phyloP scores from a whole-genome alignment of 352 stramenopile genomes.

The Phytophthora colocasiae region DNA sequence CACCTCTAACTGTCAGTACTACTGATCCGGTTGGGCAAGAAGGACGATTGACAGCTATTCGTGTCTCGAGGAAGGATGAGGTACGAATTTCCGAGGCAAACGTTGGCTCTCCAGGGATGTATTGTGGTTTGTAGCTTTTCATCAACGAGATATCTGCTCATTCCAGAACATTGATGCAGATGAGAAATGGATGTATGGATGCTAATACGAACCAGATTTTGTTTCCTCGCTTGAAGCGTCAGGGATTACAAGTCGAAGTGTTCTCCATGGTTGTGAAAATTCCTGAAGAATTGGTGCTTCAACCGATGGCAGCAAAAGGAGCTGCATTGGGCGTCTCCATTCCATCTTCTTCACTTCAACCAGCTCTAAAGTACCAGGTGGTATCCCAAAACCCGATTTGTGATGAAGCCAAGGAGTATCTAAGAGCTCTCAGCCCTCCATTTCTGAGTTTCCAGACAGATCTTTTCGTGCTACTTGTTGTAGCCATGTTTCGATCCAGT shows the following conservation, averaged over 20 bases:
- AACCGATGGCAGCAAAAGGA: conserved; percentile 33
- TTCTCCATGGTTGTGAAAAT: conserved; percentile 45
- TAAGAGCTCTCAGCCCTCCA: conserved; percentile 4
- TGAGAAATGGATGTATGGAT: neutral
- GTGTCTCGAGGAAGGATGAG: conserved; percentile 51
- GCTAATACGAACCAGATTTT: conserved; percentile 17
- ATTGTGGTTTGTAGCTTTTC: conserved; percentile 75
- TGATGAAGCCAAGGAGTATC: conserved; percentile 19
- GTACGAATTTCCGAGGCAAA: conserved; percentile 53
- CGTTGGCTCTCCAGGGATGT: conserved; percentile 43
- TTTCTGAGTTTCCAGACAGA: neutral
- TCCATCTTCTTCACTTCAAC: conserved; percentile 22
- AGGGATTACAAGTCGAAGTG: conserved; percentile 33
- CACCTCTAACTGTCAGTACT: no score
- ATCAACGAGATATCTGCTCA: conserved; percentile 47
- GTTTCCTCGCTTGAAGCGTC: neutral
- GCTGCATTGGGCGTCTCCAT: conserved; percentile 22
- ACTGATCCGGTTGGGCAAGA: no score
- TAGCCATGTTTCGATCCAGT: neutral
- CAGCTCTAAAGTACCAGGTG: conserved; percentile 32
- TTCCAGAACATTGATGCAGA: neutral
- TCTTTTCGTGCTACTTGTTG: neutral
- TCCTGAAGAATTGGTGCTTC: conserved; percentile 48
- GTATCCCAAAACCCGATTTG: conserved; percentile 31
- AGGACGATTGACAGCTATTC: conserved; percentile 42